Conservation (phyloP, 495 filamentous ascomycete species). For the Astrothelium macrocarpum region DNA sequence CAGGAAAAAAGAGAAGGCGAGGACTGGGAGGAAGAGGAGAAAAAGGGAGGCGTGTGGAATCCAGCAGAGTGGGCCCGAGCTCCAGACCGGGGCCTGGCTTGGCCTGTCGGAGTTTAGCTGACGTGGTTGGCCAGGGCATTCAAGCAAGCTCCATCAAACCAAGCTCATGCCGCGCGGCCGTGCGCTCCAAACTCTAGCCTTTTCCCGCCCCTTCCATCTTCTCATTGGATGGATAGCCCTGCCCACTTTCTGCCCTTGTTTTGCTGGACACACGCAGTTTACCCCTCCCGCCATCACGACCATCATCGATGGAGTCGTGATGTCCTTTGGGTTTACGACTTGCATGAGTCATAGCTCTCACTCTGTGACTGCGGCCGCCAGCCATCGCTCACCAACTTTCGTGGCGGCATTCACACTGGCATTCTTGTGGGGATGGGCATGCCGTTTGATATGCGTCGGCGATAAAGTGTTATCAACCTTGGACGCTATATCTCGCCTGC, state of each 20-base stretch:
- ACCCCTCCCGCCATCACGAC: not conserved
- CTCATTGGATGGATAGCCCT: not conserved
- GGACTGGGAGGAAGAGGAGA: not conserved
- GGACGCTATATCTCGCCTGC: not conserved
- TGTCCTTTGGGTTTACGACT: too few relatives aligned
- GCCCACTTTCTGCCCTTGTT: not conserved
- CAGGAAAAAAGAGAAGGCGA: slow-evolving; percentile 4
- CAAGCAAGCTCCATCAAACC: too few relatives aligned
- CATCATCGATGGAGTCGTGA: too few relatives aligned
- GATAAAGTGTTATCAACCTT: not conserved
- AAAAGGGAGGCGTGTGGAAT: slow-evolving; percentile 1
- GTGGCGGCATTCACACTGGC: not conserved
- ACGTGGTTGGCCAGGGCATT: too few relatives aligned
- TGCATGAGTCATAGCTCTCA: too few relatives aligned
- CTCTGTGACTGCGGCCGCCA: not conserved
- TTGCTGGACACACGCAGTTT: not conserved
- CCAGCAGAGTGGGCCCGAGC: not conserved
- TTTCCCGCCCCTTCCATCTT: not conserved
- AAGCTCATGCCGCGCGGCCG: slow-evolving; percentile 1
- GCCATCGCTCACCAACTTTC: not conserved
- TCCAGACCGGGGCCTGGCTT: not conserved
- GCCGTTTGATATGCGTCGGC: not conserved
- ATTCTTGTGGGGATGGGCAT: not conserved
- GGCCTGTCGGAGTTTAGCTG: not conserved
- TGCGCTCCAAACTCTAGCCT: not conserved